Base-by-base conservation (phyloP, 345 rosid species). In the Abelmoschus esculentus region DNA sequence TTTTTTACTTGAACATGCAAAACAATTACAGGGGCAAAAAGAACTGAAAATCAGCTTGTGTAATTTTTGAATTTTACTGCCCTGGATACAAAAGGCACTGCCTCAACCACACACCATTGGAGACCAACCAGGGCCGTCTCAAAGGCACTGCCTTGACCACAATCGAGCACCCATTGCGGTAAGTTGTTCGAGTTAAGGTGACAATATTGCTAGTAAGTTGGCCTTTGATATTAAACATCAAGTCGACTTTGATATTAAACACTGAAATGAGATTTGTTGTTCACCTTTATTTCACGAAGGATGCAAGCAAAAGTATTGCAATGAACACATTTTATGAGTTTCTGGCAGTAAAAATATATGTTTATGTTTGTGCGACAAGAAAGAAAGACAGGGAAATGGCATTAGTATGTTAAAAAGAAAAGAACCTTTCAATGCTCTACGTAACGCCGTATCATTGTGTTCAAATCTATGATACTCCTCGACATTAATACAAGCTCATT, bases 1-100 rank as follows among this genome's bases (percentile, higher is more conserved):
- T 67, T 77, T 77, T 68, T 60, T 68, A n/a, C 49, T 73, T 2
- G 62, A 67, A 36, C 77, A 80, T 22, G 17, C 53, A 49, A 49
- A 49, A 17, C 53, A 49, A 13, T 49, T 49, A 49, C 15, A 49
- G 17, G 53, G n/a, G 7, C 6, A 47, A 47, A 7, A 3, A 15
- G 18, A 3, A 17, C n/a, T 49, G 53, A 13, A 49, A 49, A 49
- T 14, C 6, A 49, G 6, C 53, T 3, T 49, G 53, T 49, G 53
- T 15, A 49, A 49, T 13, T 14, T 49, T 49, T 49, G 15, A 49
- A 10, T 46, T 46, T 46, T 22, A 22, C 26, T 22, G 0, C 26
- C 26, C 26, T 22, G 26, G 26, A 22, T 22, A 22, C 26, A 22
- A 22, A 22, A 22, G 49, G 13, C 15, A 11, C 14, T 44, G 15